Percentiles rank a stretch among this genome's conserved stretches.
phyloP scores from a whole-genome alignment of 2,329 filamentous ascomycete species.

The Coniochaeta sp. region DNA sequence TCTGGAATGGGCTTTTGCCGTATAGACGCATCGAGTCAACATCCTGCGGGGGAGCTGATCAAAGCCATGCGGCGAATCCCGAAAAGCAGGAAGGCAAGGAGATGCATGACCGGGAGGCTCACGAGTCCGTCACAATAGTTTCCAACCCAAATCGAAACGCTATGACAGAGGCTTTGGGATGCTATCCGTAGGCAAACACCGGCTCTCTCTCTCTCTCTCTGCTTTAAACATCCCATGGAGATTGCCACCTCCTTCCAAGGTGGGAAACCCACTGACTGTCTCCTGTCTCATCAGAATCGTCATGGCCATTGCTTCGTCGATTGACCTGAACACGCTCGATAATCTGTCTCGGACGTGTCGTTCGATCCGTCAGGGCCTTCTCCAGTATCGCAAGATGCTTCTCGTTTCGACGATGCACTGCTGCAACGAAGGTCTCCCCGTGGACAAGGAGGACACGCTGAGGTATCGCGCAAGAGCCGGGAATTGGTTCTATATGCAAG shows the following conservation, averaged over 20 bases:
- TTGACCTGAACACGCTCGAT: slow-evolving; percentile 85
- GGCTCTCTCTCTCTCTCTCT: slow-evolving; percentile 14
- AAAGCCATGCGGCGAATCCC: background rate
- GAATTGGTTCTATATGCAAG: slow-evolving; percentile 42
- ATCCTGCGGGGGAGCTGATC: background rate
- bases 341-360: slow-evolving; percentile 76
- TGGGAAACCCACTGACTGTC: slow-evolving; percentile 11
- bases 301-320: slow-evolving; percentile 62
- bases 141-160: slow-evolving; percentile 32
- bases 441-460: slow-evolving; percentile 48
- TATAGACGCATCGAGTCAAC: background rate
- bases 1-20: background rate
- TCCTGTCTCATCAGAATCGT: slow-evolving; percentile 63
- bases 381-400: slow-evolving; percentile 70
- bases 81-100: slow-evolving; percentile 6
- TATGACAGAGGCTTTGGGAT: slow-evolving; percentile 55
- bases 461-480: slow-evolving; percentile 49
- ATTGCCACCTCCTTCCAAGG: background rate
- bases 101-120: slow-evolving; percentile 7
- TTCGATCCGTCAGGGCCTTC: slow-evolving; percentile 66
- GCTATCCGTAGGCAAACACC: slow-evolving; percentile 56
- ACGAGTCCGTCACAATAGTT: slow-evolving; percentile 21
- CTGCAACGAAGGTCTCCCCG: slow-evolving; percentile 55
- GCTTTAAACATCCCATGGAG: background rate
- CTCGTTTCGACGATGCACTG: slow-evolving; percentile 72